A percentile compares a stretch with the other conserved stretches of the same genome.
phyloP scores from a whole-genome alignment of 2,329 filamentous ascomycete species.

The Hypoxylon sp. region DNA sequence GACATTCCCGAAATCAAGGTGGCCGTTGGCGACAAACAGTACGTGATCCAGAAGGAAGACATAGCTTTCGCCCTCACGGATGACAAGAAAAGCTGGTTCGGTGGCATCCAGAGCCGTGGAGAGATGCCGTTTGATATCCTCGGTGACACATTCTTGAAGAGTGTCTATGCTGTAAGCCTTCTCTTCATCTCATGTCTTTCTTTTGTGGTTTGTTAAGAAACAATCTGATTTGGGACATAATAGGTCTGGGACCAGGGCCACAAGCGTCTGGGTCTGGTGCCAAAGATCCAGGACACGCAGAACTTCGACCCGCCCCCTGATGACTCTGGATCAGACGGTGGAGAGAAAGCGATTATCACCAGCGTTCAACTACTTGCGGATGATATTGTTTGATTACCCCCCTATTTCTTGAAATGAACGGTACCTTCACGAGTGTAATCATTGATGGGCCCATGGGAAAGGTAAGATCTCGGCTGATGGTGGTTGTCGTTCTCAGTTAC shows the following conservation, averaged over 20 bases:
- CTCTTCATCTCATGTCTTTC: background rate
- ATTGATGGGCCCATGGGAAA: too few species aligned
- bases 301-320: slow-evolving; percentile 42
- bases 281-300: slow-evolving; percentile 56
- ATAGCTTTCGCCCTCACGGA: slow-evolving; percentile 65
- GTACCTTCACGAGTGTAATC: too few species aligned
- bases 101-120: slow-evolving; percentile 71
- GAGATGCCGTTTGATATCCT: slow-evolving; percentile 68
- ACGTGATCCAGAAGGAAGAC: slow-evolving; percentile 69
- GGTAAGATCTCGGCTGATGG: too few species aligned
- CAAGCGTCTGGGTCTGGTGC: slow-evolving; percentile 66
- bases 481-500: background rate
- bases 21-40: slow-evolving; percentile 68
- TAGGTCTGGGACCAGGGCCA: slow-evolving; percentile 71
- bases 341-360: slow-evolving; percentile 37
- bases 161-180: slow-evolving; percentile 66
- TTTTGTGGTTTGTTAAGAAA: background rate
- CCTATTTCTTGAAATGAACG: too few species aligned
- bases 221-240: slow-evolving; percentile 19
- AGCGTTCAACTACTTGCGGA: slow-evolving; percentile 33
- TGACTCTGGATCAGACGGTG: slow-evolving; percentile 24
- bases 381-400: background rate
- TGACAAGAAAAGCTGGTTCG: slow-evolving; percentile 61
- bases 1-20: slow-evolving; percentile 69
- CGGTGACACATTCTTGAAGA: slow-evolving; percentile 71